These are phyloP conservation scores for Ensete glaucum DNA, from an alignment of 176 grass and related monocot genomes.

Conservation along the genomic window DNA sequence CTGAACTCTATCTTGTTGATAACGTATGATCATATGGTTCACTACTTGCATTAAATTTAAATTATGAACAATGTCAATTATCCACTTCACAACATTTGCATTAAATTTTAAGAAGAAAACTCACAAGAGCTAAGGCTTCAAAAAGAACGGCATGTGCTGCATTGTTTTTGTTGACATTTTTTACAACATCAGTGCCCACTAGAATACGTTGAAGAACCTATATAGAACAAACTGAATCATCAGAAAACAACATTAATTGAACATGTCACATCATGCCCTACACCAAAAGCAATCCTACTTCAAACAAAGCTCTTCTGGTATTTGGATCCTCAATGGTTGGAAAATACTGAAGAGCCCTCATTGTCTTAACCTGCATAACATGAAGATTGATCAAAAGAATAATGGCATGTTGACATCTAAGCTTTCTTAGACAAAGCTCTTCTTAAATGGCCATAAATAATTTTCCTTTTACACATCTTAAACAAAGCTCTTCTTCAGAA, in stretches of 20 bases:
- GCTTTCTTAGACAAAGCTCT: no score
- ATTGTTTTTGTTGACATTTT: conserved; percentile 99
- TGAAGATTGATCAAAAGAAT: conserved; percentile 7
- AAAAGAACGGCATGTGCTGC: conserved; percentile 98
- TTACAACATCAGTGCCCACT: conserved; percentile 98
- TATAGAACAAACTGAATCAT: conserved; percentile 10
- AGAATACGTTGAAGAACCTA: conserved; percentile 97
- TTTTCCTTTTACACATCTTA: no score
- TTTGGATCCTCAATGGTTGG: conserved; percentile 86
- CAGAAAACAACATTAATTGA: not conserved
- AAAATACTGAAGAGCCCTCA: conserved; percentile 98
- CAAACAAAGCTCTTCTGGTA: conserved; percentile 87
- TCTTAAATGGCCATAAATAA: no score
- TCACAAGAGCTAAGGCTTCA: conserved; percentile 93
- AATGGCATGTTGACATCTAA: not conserved
- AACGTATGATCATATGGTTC: no score
- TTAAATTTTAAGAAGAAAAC: conserved; percentile 11
- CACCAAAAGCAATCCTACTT: conserved; percentile 32
- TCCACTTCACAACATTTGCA: not conserved
- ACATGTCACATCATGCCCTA: not conserved
- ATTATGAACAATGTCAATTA: not conserved
- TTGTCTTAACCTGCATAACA: conserved; percentile 85
- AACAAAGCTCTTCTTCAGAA: not conserved
- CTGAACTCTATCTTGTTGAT: no score
- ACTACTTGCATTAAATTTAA: no score